Conservation (phyloP, 2,329 filamentous ascomycete genomes). For the Falciphora oryzae region DNA sequence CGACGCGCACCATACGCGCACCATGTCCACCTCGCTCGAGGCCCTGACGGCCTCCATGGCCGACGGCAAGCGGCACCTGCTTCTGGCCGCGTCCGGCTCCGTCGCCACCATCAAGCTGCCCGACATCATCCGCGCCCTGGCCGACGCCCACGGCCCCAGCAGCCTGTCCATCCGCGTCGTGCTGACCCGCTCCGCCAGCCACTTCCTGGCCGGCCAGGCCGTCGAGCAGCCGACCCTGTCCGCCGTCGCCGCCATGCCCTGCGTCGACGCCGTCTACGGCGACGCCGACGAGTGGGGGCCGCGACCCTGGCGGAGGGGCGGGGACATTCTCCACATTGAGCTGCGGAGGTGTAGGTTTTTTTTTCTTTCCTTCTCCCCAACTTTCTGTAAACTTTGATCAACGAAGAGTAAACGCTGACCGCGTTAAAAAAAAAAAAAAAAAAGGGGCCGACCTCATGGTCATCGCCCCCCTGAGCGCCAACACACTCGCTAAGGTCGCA, state of each 20-base stretch:
- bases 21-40: constrained; percentile 13
- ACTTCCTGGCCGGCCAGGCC: constrained; percentile 73
- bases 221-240: constrained; percentile 67
- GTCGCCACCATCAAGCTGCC: constrained; percentile 87
- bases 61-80: constrained; percentile 36
- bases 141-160: constrained; percentile 25
- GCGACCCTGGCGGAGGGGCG: constrained; percentile 69
- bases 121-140: constrained; percentile 56
- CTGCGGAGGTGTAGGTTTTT: constrained; percentile 50
- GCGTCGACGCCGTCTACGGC: constrained; percentile 74
- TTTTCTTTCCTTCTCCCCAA: not conserved
- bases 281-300: constrained; percentile 81
- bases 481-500: constrained; percentile 78
- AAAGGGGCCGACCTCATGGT: constrained; percentile 69
- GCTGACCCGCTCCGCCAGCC: constrained; percentile 65
- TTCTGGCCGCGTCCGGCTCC: constrained; percentile 40
- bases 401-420: too few relatives aligned
- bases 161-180: constrained; percentile 78
- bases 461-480: constrained; percentile 76
- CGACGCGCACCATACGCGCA: constrained; percentile 7
- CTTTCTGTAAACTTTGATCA: too few relatives aligned
- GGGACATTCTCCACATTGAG: constrained; percentile 86
- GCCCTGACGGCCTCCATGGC: constrained; percentile 25
- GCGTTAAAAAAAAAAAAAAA: constrained; percentile 26
- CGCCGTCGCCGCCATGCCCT: constrained; percentile 52